These are phyloP conservation scores for Discostella stelligeroides DNA, from an alignment of 108 stramenopile species.

Conservation along the genomic window DNA sequence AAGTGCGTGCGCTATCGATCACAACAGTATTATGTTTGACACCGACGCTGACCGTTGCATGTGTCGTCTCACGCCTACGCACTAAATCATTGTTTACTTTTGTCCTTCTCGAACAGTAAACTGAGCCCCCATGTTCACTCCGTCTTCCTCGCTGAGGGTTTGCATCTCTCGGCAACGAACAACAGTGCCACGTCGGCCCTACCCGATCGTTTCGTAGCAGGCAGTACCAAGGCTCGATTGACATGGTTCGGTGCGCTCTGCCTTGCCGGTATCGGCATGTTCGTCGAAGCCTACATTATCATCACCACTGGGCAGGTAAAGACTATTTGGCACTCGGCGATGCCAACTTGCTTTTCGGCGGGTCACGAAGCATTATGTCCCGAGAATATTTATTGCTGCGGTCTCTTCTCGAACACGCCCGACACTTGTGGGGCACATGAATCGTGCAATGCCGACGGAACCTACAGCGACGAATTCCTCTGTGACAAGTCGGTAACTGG, in stretches of 20 bases:
- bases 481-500: background rate
- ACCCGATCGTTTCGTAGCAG: background rate
- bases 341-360: slow-evolving; percentile 13
- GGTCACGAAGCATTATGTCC: slow-evolving; percentile 1
- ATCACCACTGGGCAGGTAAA: slow-evolving; percentile 32
- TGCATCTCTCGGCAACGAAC: slow-evolving; percentile 2
- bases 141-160: slow-evolving; percentile 21
- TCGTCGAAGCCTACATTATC: slow-evolving; percentile 31
- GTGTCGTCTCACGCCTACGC: background rate
- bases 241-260: slow-evolving; percentile 28
- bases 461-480: slow-evolving; percentile 3
- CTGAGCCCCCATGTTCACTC: background rate
- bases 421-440: background rate
- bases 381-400: slow-evolving; percentile 2
- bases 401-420: background rate
- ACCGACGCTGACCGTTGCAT: no score
- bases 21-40: background rate
- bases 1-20: background rate
- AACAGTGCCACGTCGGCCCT: background rate
- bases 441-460: slow-evolving; percentile 11
- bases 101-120: background rate
- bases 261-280: slow-evolving; percentile 29
- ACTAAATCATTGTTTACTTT: background rate
- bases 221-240: slow-evolving; percentile 11
- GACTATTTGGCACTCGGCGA: slow-evolving; percentile 16